Conservation (phyloP, 2,329 filamentous ascomycete genomes). For the Dichotomopilus funicola region DNA sequence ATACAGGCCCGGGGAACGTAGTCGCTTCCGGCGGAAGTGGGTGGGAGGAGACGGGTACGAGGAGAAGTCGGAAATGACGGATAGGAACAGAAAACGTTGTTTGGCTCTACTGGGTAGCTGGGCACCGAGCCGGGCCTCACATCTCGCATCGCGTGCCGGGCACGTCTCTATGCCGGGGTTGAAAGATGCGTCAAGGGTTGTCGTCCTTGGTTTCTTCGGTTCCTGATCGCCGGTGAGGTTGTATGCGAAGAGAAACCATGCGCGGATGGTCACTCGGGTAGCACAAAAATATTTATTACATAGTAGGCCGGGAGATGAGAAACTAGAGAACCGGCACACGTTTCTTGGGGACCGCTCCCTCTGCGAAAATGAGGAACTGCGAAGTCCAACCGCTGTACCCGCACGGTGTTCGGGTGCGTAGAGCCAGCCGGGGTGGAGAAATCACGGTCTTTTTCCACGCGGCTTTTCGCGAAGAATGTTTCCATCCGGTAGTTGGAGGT, state of each 20-base stretch:
- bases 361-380: too few relatives aligned
- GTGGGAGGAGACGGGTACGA: background rate
- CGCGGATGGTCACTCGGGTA: background rate
- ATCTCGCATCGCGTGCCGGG: slow-evolving; percentile 24
- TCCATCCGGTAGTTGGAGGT: too few relatives aligned
- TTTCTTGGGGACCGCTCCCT: too few relatives aligned
- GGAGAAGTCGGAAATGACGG: slow-evolving; percentile 11
- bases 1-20: background rate
- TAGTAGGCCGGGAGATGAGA: too few relatives aligned
- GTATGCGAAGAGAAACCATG: slow-evolving; percentile 22
- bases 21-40: slow-evolving; percentile 11
- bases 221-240: slow-evolving; percentile 26
- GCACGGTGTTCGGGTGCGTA: too few relatives aligned
- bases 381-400: too few relatives aligned
- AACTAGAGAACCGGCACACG: too few relatives aligned
- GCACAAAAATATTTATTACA: background rate
- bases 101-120: slow-evolving; percentile 4
- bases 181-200: slow-evolving; percentile 4
- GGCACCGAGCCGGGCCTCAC: slow-evolving; percentile 20
- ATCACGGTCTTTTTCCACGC: too few relatives aligned
- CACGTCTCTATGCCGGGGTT: slow-evolving; percentile 19
- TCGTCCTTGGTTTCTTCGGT: slow-evolving; percentile 21
- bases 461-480: too few relatives aligned
- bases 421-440: too few relatives aligned
- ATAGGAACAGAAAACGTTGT: slow-evolving; percentile 16